Percentiles rank a stretch among this genome's conserved stretches.
Conservation (phyloP, 768 basidiomycete species). For the Daedalea quercina region DNA sequence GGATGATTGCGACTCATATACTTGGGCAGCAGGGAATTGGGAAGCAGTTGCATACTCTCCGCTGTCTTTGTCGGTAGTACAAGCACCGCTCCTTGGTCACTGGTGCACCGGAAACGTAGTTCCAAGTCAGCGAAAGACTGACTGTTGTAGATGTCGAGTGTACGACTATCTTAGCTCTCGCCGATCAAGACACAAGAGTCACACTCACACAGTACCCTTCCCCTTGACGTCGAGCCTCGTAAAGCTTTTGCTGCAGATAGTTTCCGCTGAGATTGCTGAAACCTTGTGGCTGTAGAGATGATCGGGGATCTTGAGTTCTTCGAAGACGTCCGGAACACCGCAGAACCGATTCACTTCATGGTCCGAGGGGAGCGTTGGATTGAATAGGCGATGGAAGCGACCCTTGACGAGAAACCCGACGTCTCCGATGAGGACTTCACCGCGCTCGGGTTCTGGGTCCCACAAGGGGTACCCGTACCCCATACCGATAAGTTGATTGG, state of each 20-base stretch:
- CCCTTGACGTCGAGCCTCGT: not conserved
- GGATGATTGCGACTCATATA: constrained; percentile 7
- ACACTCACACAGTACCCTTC: not conserved
- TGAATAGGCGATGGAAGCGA: constrained; percentile 16
- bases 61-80: not conserved
- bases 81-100: constrained; percentile 6
- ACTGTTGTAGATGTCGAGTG: not conserved
- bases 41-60: not conserved
- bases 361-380: constrained; percentile 5
- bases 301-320: not conserved
- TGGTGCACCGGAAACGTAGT: constrained; percentile 3
- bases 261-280: not conserved
- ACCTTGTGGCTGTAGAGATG: not conserved
- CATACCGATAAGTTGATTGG: constrained; percentile 3
- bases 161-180: not conserved
- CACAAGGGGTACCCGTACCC: constrained; percentile 11
- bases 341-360: constrained; percentile 2
- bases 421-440: constrained; percentile 14
- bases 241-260: constrained; percentile 5
- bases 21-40: not conserved
- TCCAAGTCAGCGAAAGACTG: not conserved
- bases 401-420: constrained; percentile 13
- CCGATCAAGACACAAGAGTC: not conserved
- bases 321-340: constrained; percentile 6
- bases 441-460: constrained; percentile 10